Percentiles rank a stretch among this genome's conserved stretches.
Conservation (phyloP, 805 yeast species). For the Hanseniaspora mollemarum region DNA sequence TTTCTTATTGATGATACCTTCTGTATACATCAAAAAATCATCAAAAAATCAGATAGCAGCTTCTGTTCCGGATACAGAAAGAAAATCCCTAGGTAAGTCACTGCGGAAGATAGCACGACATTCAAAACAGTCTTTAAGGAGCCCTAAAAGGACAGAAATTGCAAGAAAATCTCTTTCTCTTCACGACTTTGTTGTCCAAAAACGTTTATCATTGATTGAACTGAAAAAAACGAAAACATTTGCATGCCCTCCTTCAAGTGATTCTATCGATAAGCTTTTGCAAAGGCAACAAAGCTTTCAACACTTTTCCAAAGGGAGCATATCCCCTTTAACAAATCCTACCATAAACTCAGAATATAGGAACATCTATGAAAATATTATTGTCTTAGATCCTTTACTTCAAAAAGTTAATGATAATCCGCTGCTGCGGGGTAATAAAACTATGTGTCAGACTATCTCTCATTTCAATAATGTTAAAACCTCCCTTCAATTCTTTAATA, state of each 20-base stretch:
- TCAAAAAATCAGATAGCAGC: background rate
- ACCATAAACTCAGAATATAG: background rate
- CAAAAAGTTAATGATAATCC: background rate
- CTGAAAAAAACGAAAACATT: background rate
- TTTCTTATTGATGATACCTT: too few relatives aligned
- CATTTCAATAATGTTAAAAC: background rate
- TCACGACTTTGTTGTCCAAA: background rate
- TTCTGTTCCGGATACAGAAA: background rate
- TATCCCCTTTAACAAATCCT: too few relatives aligned
- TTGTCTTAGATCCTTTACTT: background rate
- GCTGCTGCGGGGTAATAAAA: background rate
- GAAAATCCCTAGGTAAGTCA: too few relatives aligned
- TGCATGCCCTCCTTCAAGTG: background rate
- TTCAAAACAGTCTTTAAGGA: too few relatives aligned
- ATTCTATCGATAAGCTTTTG: background rate
- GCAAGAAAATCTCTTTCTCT: background rate
- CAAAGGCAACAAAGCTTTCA: background rate
- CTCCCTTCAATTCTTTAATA: background rate
- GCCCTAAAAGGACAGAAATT: too few relatives aligned
- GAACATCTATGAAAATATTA: constrained; percentile 2
- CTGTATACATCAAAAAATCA: background rate
- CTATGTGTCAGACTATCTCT: background rate
- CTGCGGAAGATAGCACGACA: too few relatives aligned
- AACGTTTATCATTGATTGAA: background rate
- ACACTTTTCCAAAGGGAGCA: too few relatives aligned